Conservation (phyloP, 768 basidiomycete species). For the Strobilomyces dryophilus region DNA sequence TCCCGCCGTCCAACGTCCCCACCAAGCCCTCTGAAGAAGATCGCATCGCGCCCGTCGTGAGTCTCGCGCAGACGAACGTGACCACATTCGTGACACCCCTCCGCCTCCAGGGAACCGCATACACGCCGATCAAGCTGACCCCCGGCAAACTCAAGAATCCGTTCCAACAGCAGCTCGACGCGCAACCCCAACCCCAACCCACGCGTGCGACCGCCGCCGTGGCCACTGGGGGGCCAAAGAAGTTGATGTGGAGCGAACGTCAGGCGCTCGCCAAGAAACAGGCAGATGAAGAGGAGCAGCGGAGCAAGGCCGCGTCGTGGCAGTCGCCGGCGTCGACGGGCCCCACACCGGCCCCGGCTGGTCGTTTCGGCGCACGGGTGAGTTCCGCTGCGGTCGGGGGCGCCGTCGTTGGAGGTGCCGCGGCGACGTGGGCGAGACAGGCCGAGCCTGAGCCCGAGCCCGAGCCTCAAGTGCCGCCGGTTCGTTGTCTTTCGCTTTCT, state of each 20-base stretch:
- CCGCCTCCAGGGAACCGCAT: slow-evolving; percentile 61
- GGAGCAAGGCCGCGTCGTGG: slow-evolving; percentile 55
- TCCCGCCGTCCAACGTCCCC: slow-evolving; percentile 45
- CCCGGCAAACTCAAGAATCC: slow-evolving; percentile 89
- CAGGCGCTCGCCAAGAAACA: slow-evolving; percentile 91
- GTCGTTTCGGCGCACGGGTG: slow-evolving; percentile 30
- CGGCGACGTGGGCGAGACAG: slow-evolving; percentile 16
- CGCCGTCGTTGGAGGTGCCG: slow-evolving; percentile 26
- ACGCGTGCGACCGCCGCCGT: slow-evolving; percentile 12
- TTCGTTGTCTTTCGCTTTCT: slow-evolving; percentile 14
- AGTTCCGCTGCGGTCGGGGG: slow-evolving; percentile 30
- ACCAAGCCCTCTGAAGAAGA: slow-evolving; percentile 76
- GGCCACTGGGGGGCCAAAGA: slow-evolving; percentile 49
- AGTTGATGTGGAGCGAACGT: slow-evolving; percentile 91
- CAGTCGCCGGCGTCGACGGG: slow-evolving; percentile 34
- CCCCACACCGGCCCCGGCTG: slow-evolving; percentile 37
- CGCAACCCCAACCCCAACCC: slow-evolving; percentile 39
- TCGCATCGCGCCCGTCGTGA: slow-evolving; percentile 71
- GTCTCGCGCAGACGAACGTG: slow-evolving; percentile 4
- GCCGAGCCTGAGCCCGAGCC: slow-evolving; percentile 14
- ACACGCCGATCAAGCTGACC: slow-evolving; percentile 81
- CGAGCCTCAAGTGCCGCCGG: slow-evolving; percentile 31
- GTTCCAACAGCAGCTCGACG: slow-evolving; percentile 59
- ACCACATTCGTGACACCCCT: too few species aligned
- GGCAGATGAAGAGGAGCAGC: slow-evolving; percentile 69